Evolutionary conservation across 2,329 filamentous ascomycete genomes (phyloP).

Genomic region (Verticillium isaacii): DNA sequence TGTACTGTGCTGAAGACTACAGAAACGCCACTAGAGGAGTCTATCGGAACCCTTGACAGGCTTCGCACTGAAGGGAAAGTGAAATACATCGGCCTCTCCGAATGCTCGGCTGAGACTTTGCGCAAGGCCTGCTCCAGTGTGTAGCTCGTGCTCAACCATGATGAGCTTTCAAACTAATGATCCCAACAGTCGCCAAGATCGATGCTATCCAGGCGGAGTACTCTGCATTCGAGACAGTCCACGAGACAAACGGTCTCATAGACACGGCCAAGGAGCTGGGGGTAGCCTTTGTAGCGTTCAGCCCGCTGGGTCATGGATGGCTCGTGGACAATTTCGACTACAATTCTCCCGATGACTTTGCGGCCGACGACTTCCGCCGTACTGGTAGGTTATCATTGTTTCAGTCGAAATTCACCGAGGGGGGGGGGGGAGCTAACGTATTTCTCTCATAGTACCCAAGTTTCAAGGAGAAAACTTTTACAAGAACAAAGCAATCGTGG

Average conservation of each 20-base stretch:
- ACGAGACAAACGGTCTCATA: constrained; percentile 29
- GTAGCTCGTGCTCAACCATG: neutral
- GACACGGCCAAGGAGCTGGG: constrained; percentile 13
- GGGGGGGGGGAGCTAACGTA: neutral
- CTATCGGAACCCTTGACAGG: constrained; percentile 39
- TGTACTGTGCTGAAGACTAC: neutral
- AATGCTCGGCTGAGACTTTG: constrained; percentile 35
- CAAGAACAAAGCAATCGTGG: constrained; percentile 34
- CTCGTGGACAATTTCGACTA: constrained; percentile 37
- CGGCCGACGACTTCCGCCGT: constrained; percentile 38
- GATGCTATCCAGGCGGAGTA: constrained; percentile 22
- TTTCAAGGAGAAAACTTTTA: constrained; percentile 40
- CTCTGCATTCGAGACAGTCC: constrained; percentile 22
- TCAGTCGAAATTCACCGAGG: neutral
- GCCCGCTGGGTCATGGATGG: constrained; percentile 46
- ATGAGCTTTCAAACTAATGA: constrained; percentile 26
- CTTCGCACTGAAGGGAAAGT: constrained; percentile 40
- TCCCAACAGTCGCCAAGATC: constrained; percentile 28
- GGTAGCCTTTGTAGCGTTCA: constrained; percentile 42
- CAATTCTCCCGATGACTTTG: constrained; percentile 29
- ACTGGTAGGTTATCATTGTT: neutral
- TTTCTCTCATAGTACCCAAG: constrained; percentile 18
- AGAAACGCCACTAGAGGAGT: constrained; percentile 39
- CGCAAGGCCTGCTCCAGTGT: constrained; percentile 32
- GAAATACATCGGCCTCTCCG: constrained; percentile 35